A percentile compares a stretch with the other conserved stretches of the same genome.
phyloP scores from a whole-genome alignment of 495 filamentous ascomycete species.

The Lasiosphaeria hispida region DNA sequence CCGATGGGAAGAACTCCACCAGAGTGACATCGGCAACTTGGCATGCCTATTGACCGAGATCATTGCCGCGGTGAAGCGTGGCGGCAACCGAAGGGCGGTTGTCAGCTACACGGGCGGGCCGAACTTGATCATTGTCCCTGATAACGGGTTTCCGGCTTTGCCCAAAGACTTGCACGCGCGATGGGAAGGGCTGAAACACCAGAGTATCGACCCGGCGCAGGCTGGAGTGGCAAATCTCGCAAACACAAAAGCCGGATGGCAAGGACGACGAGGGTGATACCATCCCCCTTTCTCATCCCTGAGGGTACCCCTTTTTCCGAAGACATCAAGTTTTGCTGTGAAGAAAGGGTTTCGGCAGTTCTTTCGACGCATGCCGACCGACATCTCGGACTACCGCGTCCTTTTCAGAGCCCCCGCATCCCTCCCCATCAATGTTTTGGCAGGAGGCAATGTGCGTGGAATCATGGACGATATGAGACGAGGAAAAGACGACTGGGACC shows the following conservation, averaged over 20 bases:
- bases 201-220: background rate
- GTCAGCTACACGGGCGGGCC: conserved; percentile 5
- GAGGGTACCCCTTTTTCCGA: conserved; percentile 1
- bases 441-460: conserved; percentile 9
- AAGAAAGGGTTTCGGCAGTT: conserved; percentile 25
- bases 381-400: conserved; percentile 19
- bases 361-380: conserved; percentile 25
- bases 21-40: conserved; percentile 33
- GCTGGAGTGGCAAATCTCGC: background rate
- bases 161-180: conserved; percentile 2
- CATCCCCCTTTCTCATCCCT: background rate
- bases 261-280: background rate
- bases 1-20: conserved; percentile 40
- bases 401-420: conserved; percentile 24
- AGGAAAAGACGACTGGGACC: conserved; percentile 18
- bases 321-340: conserved; percentile 11
- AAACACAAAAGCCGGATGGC: background rate
- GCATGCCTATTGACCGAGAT: conserved; percentile 38
- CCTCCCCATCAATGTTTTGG: conserved; percentile 18
- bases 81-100: background rate
- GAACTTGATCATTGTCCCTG: background rate
- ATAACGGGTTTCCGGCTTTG: background rate
- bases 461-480: conserved; percentile 22
- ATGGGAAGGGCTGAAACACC: background rate
- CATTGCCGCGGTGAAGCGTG: conserved; percentile 27